Evolutionary conservation across 2,329 filamentous ascomycete genomes (phyloP).

Genomic region (Aspergillus clavatus): DNA sequence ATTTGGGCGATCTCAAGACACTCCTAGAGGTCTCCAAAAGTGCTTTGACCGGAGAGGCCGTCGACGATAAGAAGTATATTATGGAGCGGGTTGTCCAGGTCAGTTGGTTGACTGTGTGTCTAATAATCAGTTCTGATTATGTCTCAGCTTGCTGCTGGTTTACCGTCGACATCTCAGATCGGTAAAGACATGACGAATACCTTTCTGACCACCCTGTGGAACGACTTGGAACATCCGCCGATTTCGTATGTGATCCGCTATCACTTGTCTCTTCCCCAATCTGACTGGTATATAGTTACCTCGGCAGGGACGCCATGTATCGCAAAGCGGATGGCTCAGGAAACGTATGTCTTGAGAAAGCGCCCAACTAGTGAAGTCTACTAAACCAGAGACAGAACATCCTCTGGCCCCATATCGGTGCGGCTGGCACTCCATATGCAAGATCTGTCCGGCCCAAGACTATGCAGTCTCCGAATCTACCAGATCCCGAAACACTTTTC

Average conservation of each 20-base stretch:
- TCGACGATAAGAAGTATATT: slow-evolving; percentile 59
- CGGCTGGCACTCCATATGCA: slow-evolving; percentile 63
- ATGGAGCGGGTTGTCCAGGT: slow-evolving; percentile 56
- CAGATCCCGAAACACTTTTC: slow-evolving; percentile 63
- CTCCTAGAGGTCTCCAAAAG: slow-evolving; percentile 39
- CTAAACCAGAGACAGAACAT: slow-evolving; percentile 52
- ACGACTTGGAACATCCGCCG: slow-evolving; percentile 52
- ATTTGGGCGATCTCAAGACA: slow-evolving; percentile 42
- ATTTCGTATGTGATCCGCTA: slow-evolving; percentile 36
- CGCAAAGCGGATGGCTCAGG: slow-evolving; percentile 38
- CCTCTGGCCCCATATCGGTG: slow-evolving; percentile 58
- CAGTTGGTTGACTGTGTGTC: slow-evolving; percentile 2
- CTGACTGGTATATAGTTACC: slow-evolving; percentile 25
- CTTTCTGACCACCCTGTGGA: slow-evolving; percentile 52
- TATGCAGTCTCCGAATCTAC: slow-evolving; percentile 55
- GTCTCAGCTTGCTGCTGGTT: slow-evolving; percentile 32
- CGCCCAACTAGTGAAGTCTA: slow-evolving; percentile 17
- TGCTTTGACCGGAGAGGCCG: slow-evolving; percentile 46
- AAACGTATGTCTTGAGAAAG: slow-evolving; percentile 28
- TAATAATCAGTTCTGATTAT: slow-evolving; percentile 1
- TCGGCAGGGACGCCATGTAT: slow-evolving; percentile 33
- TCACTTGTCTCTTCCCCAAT: slow-evolving; percentile 19
- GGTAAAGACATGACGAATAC: slow-evolving; percentile 44
- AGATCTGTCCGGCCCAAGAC: slow-evolving; percentile 57
- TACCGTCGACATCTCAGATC: slow-evolving; percentile 33